A percentile compares a stretch with the other conserved stretches of the same genome.
phyloP scores from a whole-genome alignment of 257 asterid species.

The Solanum ossicruentum region DNA sequence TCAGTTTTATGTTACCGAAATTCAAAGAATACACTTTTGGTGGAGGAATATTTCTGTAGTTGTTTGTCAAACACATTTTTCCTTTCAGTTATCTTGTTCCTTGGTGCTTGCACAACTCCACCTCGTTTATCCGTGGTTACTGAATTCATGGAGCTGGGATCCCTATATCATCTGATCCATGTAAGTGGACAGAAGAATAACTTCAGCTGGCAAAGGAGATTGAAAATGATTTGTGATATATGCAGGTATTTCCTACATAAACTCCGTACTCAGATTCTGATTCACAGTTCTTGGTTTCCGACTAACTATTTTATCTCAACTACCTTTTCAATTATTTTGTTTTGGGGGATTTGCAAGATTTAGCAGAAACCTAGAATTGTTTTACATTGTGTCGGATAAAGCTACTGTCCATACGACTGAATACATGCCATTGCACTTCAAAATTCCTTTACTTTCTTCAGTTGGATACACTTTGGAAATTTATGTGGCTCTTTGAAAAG shows the following conservation, averaged over 20 bases:
- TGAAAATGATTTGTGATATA: constrained; percentile 78
- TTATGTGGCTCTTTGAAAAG: not conserved
- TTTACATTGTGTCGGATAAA: not conserved
- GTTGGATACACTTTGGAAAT: not conserved
- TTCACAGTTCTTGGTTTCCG: not conserved
- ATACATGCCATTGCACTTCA: not conserved
- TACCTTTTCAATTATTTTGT: not conserved
- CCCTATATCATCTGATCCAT: constrained; percentile 75
- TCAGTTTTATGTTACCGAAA: not conserved
- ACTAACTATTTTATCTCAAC: not conserved
- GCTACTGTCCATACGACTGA: not conserved
- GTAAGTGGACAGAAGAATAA: constrained; percentile 75
- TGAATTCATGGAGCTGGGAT: constrained; percentile 92
- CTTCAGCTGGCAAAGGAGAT: constrained; percentile 80
- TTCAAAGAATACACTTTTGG: not conserved
- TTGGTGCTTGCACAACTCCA: constrained; percentile 87
- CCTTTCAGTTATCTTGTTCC: constrained; percentile 72
- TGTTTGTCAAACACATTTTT: not conserved
- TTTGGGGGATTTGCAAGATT: not conserved
- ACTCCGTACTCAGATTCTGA: not conserved
- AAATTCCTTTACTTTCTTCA: not conserved
- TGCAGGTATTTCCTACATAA: constrained; percentile 47
- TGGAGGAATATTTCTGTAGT: not conserved
- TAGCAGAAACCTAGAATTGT: not conserved
- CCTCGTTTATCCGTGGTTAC: constrained; percentile 83